Percentiles rank a stretch among this genome's conserved stretches.
phyloP scores from a whole-genome alignment of 2,329 filamentous ascomycete genomes.

The Apiospora marii region DNA sequence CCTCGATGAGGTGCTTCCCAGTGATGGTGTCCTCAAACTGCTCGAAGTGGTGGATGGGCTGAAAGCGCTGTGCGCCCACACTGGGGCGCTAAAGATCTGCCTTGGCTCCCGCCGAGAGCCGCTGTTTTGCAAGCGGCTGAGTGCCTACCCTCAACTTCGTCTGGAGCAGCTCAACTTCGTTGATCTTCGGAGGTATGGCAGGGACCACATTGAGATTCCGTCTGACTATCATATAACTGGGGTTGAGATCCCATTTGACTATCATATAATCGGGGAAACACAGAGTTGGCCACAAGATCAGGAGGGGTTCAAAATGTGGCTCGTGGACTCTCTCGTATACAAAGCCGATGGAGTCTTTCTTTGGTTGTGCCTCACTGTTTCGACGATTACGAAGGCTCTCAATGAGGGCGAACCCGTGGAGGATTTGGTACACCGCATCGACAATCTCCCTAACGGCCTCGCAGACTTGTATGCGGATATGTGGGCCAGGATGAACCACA shows the following conservation, averaged over 20 bases:
- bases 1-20: not conserved
- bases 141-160: not conserved
- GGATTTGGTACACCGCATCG: not conserved
- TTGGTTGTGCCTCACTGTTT: not conserved
- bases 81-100: not conserved
- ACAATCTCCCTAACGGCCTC: not conserved
- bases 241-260: not conserved
- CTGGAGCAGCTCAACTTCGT: not conserved
- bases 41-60: not conserved
- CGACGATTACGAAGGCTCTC: not conserved
- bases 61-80: not conserved
- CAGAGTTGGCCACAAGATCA: not conserved
- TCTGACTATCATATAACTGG: not conserved
- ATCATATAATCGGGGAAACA: not conserved
- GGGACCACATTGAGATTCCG: not conserved
- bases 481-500: not conserved
- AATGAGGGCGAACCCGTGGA: not conserved
- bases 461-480: not conserved
- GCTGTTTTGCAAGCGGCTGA: not conserved
- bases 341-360: not conserved
- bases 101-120: not conserved
- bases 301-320: not conserved
- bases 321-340: not conserved
- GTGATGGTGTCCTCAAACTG: not conserved
- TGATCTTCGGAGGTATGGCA: not conserved